phyloP scores from a whole-genome alignment of 2,329 filamentous ascomycete species.

The Trichoderma sp. region DNA sequence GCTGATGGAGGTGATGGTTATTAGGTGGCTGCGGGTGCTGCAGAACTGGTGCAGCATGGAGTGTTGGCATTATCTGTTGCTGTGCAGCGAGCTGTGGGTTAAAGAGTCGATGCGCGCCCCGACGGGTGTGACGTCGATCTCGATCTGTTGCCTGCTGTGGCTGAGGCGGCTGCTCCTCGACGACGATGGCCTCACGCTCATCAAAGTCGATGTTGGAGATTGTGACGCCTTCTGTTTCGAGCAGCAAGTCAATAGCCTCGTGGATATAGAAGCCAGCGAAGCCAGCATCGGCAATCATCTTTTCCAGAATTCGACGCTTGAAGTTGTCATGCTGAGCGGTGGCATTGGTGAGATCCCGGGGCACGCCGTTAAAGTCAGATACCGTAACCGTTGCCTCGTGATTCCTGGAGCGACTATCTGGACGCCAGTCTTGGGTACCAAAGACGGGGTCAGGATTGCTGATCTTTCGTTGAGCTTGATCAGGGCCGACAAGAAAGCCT shows the following conservation, averaged over 20 bases:
- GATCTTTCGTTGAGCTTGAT: constrained; percentile 48
- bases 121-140: not conserved
- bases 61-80: not conserved
- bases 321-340: constrained; percentile 30
- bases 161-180: not conserved
- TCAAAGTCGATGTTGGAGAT: constrained; percentile 35
- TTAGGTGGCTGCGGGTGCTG: not conserved
- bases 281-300: constrained; percentile 39
- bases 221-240: constrained; percentile 34
- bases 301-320: constrained; percentile 33
- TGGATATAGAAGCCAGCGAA: constrained; percentile 31
- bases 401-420: constrained; percentile 18
- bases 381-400: constrained; percentile 25
- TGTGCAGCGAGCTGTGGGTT: not conserved
- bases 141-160: not conserved
- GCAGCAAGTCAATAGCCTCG: constrained; percentile 36
- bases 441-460: constrained; percentile 38
- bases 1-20: not conserved
- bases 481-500: constrained; percentile 64
- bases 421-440: constrained; percentile 29
- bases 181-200: constrained; percentile 25
- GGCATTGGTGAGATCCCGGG: constrained; percentile 24
- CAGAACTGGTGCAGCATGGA: not conserved
- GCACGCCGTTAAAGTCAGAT: constrained; percentile 27
- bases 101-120: not conserved